These are phyloP conservation scores for Euphorbia lathyris DNA, from an alignment of 345 rosid species.

Conservation along the genomic window DNA sequence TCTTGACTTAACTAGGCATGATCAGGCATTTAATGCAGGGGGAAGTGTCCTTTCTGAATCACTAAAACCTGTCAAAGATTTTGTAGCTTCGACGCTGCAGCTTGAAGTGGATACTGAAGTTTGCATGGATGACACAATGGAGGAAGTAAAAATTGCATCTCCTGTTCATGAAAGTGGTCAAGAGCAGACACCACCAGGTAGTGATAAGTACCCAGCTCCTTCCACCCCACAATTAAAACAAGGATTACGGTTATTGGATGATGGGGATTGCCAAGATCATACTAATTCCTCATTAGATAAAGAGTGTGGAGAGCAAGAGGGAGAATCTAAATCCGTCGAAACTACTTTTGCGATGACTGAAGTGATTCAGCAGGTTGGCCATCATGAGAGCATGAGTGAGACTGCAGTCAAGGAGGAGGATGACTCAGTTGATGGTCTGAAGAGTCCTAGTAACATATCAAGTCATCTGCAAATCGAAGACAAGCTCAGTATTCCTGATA, in stretches of 20 bases:
- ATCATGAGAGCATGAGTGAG: constrained; percentile 22
- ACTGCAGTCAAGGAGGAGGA: constrained; percentile 45
- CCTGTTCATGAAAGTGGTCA: constrained; percentile 29
- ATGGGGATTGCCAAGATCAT: constrained; percentile 69
- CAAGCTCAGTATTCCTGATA: constrained; percentile 17
- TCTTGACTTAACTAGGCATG: constrained; percentile 28
- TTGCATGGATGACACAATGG: constrained; percentile 19
- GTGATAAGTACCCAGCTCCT: constrained; percentile 71
- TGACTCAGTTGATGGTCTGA: constrained; percentile 36
- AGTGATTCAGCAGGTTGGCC: constrained; percentile 26
- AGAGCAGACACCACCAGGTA: constrained; percentile 33
- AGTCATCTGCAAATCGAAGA: constrained; percentile 29
- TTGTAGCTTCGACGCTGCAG: constrained; percentile 55
- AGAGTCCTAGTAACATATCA: constrained; percentile 24
- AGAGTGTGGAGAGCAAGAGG: constrained; percentile 57
- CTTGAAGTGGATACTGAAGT: constrained; percentile 37
- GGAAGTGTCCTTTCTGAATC: constrained; percentile 48
- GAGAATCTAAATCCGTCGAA: constrained; percentile 88
- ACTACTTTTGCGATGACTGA: constrained; percentile 49
- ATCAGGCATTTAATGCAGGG: constrained; percentile 77
- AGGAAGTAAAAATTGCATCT: constrained; percentile 31
- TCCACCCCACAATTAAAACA: constrained; percentile 76
- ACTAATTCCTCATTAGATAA: constrained; percentile 50
- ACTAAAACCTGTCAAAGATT: constrained; percentile 70
- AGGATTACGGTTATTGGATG: constrained; percentile 53